A percentile compares a stretch with the other conserved stretches of the same genome.
These are phyloP conservation scores for Epichloe elymi DNA, from an alignment of 2,329 filamentous ascomycete genomes.

Conservation along the genomic window DNA sequence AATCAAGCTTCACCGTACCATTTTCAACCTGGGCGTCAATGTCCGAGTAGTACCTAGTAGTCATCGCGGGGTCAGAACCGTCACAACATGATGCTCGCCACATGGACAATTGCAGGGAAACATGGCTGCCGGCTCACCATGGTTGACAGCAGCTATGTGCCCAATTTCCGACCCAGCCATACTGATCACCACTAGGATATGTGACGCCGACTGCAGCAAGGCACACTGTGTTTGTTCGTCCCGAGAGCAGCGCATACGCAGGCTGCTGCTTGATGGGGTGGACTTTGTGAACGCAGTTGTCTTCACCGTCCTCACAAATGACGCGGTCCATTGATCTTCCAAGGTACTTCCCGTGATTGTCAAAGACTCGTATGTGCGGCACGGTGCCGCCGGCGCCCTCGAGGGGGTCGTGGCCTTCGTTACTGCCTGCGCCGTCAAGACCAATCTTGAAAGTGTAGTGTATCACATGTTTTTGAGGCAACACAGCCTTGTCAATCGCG, in stretches of 20 bases:
- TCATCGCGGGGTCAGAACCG: no score
- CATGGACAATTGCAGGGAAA: not conserved
- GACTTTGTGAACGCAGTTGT: not conserved
- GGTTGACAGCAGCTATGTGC: not conserved
- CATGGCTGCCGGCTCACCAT: not conserved
- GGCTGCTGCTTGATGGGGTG: not conserved
- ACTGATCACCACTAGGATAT: not conserved
- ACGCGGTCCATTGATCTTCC: no score
- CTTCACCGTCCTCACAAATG: not conserved
- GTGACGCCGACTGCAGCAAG: not conserved
- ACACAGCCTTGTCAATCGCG: not conserved
- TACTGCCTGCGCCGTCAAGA: not conserved
- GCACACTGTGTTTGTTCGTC: not conserved
- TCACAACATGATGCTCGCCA: no score
- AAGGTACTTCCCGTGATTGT: not conserved
- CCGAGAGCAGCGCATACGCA: not conserved
- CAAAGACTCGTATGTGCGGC: not conserved
- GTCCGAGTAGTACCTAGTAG: conserved; percentile 4
- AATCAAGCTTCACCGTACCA: not conserved
- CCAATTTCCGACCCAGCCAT: conserved; percentile 3
- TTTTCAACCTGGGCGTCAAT: not conserved
- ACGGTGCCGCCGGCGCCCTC: not conserved
- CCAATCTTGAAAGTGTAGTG: not conserved
- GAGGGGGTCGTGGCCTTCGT: not conserved
- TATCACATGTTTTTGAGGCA: not conserved